Base-by-base conservation (phyloP, 2,329 filamentous ascomycete species). In the Cryphonectria radicalis region DNA sequence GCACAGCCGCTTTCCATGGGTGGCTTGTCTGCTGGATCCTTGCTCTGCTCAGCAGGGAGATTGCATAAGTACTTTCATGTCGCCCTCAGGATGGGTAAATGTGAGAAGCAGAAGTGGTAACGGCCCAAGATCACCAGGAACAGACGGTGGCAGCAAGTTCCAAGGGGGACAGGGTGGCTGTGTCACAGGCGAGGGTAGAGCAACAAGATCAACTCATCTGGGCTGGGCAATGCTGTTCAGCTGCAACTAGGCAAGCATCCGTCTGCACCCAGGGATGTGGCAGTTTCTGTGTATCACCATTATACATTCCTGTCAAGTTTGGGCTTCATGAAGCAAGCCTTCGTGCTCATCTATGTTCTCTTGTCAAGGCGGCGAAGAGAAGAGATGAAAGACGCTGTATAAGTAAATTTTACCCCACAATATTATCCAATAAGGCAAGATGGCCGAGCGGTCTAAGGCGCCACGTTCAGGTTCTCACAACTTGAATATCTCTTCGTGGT, bases 401-500 rank as follows among this genome's bases (percentile, higher is more conserved):
- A 59, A 14, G 32, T 59, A 5, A 40, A 11, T 10, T 32, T 13
- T 14, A 28, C 14, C 17, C 55, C 25, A 32, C 25, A 32, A 28
- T 7, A 4, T 0, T 35, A 60, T 60, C 37, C 2, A 40, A 63
- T n/a, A 63, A 46, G 62, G 62, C 62, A 64, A 64, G 62, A 64
- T 64, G 62, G 62, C 62, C 62, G 62, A 64, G 62, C 62, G 62
- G 62, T 64, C 62, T 46, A 64, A 64, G 62, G 62, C 62, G 62
- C 62, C 42, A 64, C 62, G 62, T 64, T 64, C 62, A 64, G 62
- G 62, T 64, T 13, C 17, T 28, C 46, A 50, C 19, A 40, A 64
- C 37, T 46, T 64, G 62, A 43, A 59, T 59, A 17, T 32, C 55
- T 42, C 14, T 25, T 76, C 73, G 72, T 75, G 71, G 73, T 76